Conservation (phyloP, 208 protist genomes). For the Porcisia deanei region DNA sequence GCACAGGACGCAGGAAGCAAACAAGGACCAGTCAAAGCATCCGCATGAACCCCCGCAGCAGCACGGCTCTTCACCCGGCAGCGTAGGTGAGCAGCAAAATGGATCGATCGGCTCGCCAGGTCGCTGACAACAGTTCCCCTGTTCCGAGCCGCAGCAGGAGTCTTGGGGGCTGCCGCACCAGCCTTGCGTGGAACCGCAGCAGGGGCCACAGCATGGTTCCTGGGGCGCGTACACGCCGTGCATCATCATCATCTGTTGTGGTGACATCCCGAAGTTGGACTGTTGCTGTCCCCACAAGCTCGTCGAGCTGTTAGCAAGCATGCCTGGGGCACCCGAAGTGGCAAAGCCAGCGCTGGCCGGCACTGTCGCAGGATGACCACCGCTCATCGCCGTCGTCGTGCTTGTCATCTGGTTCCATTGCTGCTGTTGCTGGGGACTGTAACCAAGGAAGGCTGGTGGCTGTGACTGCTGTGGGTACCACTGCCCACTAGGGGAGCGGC, state of each 20-base stretch:
- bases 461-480: slow-evolving; percentile 47
- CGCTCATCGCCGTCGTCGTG: slow-evolving; percentile 3
- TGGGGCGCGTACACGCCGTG: slow-evolving; percentile 19
- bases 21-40: slow-evolving; percentile 74
- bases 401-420: slow-evolving; percentile 18
- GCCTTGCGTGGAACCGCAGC: slow-evolving; percentile 18
- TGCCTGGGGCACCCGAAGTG: slow-evolving; percentile 18
- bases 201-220: slow-evolving; percentile 29
- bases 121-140: slow-evolving; percentile 29
- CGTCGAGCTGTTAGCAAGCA: slow-evolving; percentile 15
- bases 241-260: slow-evolving; percentile 31
- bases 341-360: not conserved
- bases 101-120: slow-evolving; percentile 56
- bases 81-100: slow-evolving; percentile 52
- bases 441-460: slow-evolving; percentile 1
- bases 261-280: slow-evolving; percentile 1
- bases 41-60: slow-evolving; percentile 47
- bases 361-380: not conserved
- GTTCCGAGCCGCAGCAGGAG: slow-evolving; percentile 8
- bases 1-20: slow-evolving; percentile 54
- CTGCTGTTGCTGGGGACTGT: not conserved
- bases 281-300: slow-evolving; percentile 13
- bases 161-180: slow-evolving; percentile 7
- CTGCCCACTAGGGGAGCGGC: slow-evolving; percentile 37
- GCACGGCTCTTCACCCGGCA: slow-evolving; percentile 25